Conservation (phyloP, 768 basidiomycete species). For the Solioccasus polychromus region DNA sequence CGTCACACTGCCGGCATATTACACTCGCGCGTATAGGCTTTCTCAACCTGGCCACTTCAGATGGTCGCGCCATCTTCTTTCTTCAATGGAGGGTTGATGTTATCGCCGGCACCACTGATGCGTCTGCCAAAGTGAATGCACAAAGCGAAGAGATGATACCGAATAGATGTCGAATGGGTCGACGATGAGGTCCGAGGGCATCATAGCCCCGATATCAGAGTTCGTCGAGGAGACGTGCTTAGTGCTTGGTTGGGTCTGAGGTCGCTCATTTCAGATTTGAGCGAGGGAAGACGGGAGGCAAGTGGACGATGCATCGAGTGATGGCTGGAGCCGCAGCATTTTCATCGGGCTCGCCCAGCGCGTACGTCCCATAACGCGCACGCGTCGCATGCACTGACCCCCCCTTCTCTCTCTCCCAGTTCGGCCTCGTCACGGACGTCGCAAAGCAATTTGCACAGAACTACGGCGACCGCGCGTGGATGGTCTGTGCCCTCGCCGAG, state of each 20-base stretch:
- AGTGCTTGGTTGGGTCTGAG: conserved; percentile 93
- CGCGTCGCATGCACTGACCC: no score
- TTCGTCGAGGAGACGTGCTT: conserved; percentile 90
- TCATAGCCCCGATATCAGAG: conserved; percentile 88
- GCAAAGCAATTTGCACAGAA: conserved; percentile 91
- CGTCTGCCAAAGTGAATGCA: conserved; percentile 66
- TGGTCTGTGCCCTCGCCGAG: conserved; percentile 75
- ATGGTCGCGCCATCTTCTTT: conserved; percentile 97
- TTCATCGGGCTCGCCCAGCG: conserved; percentile 94
- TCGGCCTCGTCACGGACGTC: conserved; percentile 86
- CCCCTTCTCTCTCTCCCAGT: conserved; percentile 43
- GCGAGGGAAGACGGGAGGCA: conserved; percentile 78
- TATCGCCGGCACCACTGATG: conserved; percentile 95
- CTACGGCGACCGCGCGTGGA: conserved; percentile 95
- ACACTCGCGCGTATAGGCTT: conserved; percentile 92
- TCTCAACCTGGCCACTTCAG: conserved; percentile 94
- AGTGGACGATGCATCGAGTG: conserved; percentile 96
- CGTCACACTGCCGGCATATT: conserved; percentile 96
- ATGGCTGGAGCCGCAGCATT: conserved; percentile 99
- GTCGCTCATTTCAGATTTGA: conserved; percentile 83
- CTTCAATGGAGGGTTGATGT: conserved; percentile 99
- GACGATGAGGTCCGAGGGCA: conserved; percentile 90
- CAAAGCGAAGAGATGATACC: conserved; percentile 67
- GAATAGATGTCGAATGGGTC: conserved; percentile 97
- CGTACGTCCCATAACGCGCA: no score